Conservation (phyloP, 23 red algal species). For the Gracilaria caudata region DNA sequence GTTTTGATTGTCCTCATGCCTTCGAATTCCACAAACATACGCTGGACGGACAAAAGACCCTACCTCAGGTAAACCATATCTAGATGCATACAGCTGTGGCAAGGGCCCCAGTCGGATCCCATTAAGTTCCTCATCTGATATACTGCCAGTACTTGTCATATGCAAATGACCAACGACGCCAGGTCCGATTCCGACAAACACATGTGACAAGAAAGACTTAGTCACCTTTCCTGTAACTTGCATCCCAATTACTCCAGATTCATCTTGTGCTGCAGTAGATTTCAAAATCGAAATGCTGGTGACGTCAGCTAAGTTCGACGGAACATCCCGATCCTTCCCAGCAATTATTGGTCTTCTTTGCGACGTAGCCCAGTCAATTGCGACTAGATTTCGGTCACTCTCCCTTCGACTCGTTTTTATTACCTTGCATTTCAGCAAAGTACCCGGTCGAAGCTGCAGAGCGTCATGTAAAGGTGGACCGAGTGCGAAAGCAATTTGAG, state of each 20-base stretch:
- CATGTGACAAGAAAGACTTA: constrained; percentile 36
- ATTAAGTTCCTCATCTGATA: constrained; percentile 30
- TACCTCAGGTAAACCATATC: constrained; percentile 37
- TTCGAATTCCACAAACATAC: constrained; percentile 41
- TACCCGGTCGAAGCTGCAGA: constrained; percentile 33
- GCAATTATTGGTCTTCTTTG: not conserved
- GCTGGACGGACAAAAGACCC: constrained; percentile 19
- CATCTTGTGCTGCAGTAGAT: constrained; percentile 7
- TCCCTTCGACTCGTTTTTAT: not conserved
- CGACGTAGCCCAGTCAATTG: constrained; percentile 32
- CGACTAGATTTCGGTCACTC: constrained; percentile 17
- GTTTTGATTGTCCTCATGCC: constrained; percentile 6
- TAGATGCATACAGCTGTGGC: not conserved
- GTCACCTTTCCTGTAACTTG: constrained; percentile 41
- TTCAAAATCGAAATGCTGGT: constrained; percentile 15
- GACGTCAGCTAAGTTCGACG: not conserved
- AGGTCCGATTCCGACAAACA: constrained; percentile 18
- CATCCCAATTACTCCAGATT: constrained; percentile 42
- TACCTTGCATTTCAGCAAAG: constrained; percentile 33
- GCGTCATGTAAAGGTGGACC: constrained; percentile 29
- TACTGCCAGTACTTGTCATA: constrained; percentile 24
- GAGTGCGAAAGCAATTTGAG: constrained; percentile 54
- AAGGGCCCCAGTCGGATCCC: not conserved
- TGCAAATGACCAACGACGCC: constrained; percentile 62
- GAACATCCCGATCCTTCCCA: not conserved